Percentiles rank a stretch among this genome's conserved stretches.
Evolutionary conservation across 2,329 filamentous ascomycete species (phyloP).

Genomic region (Penicillium sclerotiorum): DNA sequence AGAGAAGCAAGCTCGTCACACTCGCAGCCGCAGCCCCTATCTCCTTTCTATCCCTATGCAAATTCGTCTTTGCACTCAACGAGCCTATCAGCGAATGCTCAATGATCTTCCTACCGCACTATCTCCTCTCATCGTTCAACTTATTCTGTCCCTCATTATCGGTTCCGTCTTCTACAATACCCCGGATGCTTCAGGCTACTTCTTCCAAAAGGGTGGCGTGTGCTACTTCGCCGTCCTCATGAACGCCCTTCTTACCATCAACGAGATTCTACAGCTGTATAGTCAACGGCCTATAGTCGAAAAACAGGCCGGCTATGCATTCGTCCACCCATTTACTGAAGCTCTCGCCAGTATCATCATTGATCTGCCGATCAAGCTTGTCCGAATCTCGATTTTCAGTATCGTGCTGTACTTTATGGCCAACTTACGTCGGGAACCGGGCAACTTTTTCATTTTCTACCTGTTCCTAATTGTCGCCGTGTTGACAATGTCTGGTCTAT

Average conservation of each 20-base stretch:
- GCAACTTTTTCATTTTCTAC: conserved; percentile 83
- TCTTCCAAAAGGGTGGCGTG: conserved; percentile 74
- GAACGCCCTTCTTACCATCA: conserved; percentile 69
- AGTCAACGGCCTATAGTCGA: conserved; percentile 29
- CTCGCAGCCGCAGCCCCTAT: conserved; percentile 72
- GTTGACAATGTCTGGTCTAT: conserved; percentile 73
- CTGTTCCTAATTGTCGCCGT: conserved; percentile 72
- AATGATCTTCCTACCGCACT: conserved; percentile 75
- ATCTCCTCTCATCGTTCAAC: conserved; percentile 65
- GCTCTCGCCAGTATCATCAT: conserved; percentile 21
- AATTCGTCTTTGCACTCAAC: conserved; percentile 73
- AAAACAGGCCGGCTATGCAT: conserved; percentile 34
- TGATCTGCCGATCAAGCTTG: conserved; percentile 71
- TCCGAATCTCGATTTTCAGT: conserved; percentile 74
- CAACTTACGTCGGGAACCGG: conserved; percentile 71
- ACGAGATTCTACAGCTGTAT: conserved; percentile 46
- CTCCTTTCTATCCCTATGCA: conserved; percentile 75
- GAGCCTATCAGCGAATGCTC: conserved; percentile 73
- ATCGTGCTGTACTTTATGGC: conserved; percentile 82
- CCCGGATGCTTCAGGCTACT: conserved; percentile 63
- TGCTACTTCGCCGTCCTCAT: conserved; percentile 85
- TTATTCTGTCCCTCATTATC: conserved; percentile 74
- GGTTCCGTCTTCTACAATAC: conserved; percentile 80
- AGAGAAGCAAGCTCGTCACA: conserved; percentile 41
- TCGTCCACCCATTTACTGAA: conserved; percentile 30